phyloP scores from a whole-genome alignment of 169 alveolate species.

The Plasmodium fragile region DNA sequence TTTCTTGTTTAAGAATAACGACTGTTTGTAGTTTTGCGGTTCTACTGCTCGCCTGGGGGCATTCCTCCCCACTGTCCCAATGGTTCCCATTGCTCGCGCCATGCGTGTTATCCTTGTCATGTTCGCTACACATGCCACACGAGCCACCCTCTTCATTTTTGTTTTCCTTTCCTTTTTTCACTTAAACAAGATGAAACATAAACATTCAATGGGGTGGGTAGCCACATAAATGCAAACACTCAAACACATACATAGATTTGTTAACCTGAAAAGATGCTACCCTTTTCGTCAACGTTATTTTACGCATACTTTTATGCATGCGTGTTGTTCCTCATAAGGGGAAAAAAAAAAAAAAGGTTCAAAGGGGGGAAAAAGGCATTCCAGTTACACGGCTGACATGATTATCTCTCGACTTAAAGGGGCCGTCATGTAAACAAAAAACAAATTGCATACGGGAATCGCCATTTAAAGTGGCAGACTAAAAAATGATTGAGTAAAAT shows the following conservation, averaged over 20 bases:
- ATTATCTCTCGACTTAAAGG: not conserved
- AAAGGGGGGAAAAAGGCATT: not conserved
- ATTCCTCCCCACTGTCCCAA: not conserved
- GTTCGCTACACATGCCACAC: slow-evolving; percentile 13
- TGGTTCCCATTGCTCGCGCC: not conserved
- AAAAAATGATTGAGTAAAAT: not conserved
- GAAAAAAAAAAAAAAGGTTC: not conserved
- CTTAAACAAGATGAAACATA: not conserved
- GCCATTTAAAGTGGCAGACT: not conserved
- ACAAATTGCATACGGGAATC: not conserved
- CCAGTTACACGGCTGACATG: not conserved
- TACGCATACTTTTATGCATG: not conserved
- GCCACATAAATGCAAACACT: not conserved
- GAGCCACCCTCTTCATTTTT: not conserved
- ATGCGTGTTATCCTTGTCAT: not conserved
- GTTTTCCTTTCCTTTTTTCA: not conserved
- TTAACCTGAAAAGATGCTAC: not conserved
- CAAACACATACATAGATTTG: not conserved
- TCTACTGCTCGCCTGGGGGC: not conserved
- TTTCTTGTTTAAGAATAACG: slow-evolving; percentile 12
- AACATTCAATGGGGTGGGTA: not conserved
- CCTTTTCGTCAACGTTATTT: not conserved
- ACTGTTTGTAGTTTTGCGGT: not conserved
- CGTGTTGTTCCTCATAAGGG: not conserved
- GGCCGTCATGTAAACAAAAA: not conserved